phyloP scores from a whole-genome alignment of 1,284 basidiomycete genomes.

The Ustilago cynodontis region DNA sequence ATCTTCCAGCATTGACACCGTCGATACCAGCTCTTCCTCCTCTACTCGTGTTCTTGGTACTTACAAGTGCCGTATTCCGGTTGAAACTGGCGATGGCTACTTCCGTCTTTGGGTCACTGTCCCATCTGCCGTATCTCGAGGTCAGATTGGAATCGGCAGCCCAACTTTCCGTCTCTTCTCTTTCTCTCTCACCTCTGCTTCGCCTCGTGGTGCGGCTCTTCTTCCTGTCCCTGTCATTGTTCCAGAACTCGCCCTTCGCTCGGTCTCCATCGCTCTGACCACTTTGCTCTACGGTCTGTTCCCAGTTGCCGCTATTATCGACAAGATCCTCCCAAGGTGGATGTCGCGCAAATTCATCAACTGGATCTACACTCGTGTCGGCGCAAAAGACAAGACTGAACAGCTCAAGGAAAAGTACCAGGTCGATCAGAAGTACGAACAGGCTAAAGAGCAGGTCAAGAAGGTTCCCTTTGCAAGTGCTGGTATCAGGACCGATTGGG shows the following conservation, averaged over 20 bases:
- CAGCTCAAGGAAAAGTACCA: slow-evolving; percentile 45
- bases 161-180: slow-evolving; percentile 60
- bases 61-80: slow-evolving; percentile 54
- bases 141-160: slow-evolving; percentile 30
- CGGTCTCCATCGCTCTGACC: slow-evolving; percentile 44
- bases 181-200: slow-evolving; percentile 57
- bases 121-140: slow-evolving; percentile 25
- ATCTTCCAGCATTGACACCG: slow-evolving; percentile 24
- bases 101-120: slow-evolving; percentile 53
- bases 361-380: slow-evolving; percentile 53
- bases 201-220: slow-evolving; percentile 53
- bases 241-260: slow-evolving; percentile 56
- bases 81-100: slow-evolving; percentile 57
- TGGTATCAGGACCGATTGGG: slow-evolving; percentile 57
- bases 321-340: slow-evolving; percentile 55
- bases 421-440: slow-evolving; percentile 42
- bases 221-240: slow-evolving; percentile 56
- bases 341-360: slow-evolving; percentile 44
- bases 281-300: slow-evolving; percentile 56
- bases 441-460: slow-evolving; percentile 48
- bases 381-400: slow-evolving; percentile 48
- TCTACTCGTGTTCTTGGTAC: slow-evolving; percentile 43
- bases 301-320: slow-evolving; percentile 54
- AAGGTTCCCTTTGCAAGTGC: slow-evolving; percentile 59
- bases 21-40: slow-evolving; percentile 25